Evolutionary conservation across 2,329 filamentous ascomycete genomes (phyloP).

Genomic region (Epichloe elymi): DNA sequence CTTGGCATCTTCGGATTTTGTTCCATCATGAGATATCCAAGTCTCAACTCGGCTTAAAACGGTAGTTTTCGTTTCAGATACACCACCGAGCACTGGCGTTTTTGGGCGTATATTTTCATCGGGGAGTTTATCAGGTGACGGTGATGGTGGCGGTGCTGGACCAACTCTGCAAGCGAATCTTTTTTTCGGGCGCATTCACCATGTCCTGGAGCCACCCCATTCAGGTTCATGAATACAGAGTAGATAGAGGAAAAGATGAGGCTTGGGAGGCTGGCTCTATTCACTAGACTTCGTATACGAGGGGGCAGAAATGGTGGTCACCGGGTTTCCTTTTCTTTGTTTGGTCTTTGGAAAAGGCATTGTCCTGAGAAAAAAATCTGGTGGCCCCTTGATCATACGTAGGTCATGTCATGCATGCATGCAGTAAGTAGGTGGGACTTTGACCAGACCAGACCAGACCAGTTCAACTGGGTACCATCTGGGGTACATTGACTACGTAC

Average conservation of each 20-base stretch:
- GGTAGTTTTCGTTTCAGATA: constrained; percentile 3
- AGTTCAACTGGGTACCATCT: no score
- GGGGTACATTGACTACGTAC: no score
- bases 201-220: background rate
- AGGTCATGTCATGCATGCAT: no score
- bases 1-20: background rate
- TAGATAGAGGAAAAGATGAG: background rate
- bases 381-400: no score
- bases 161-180: background rate
- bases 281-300: background rate
- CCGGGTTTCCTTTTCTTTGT: background rate
- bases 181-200: background rate
- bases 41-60: background rate
- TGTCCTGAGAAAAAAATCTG: no score
- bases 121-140: no score
- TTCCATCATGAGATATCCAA: background rate
- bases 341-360: background rate
- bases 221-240: background rate
- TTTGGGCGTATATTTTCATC: background rate
- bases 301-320: background rate
- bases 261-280: background rate
- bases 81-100: constrained; percentile 20
- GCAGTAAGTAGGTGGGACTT: background rate
- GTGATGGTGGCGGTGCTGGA: background rate
- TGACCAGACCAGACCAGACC: no score